Base-by-base conservation (phyloP, 768 basidiomycete species). In the Leucocoprinus sp. region DNA sequence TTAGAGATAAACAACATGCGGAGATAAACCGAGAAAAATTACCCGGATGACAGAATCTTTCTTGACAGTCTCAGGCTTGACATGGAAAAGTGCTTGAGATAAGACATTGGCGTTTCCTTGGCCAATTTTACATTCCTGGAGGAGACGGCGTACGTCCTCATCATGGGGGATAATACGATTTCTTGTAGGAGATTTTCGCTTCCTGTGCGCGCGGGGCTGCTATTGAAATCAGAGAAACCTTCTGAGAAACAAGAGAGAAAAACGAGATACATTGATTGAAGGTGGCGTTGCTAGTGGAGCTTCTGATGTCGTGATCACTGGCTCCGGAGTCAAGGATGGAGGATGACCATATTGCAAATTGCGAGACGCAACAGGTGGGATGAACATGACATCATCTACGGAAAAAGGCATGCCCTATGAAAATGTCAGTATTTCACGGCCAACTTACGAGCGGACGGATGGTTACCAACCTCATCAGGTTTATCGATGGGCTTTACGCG, bases 41-140 rank as follows among this genome's bases (percentile, higher is more conserved):
- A 84, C 91, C 61, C 71, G 71, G 59, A 92, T 84, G 37, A 93
- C 69, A 5, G 74, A 72, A 58, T 74, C 74, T 53, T 65, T 72
- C 57, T 68, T 72, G 40, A 92, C 59, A 42, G 87, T 80, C 43
- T 85, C 82, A 0, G 86, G 84, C 51, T 72, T 78, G 4, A 83
- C 79, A 39, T 74, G 76, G 0, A 73, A 71, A 43, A 93, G 65
- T 1, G 87, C 76, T 56, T 93, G 79, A 12, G 75, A 73, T 11
- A 95, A 68, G 7, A 93, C 54, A 34, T 69, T 65, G 0, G 92
- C 90, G 54, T 91, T 90, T n/a, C 84, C 84, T 45, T 75, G 74
- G 2, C 83, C 91, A 29, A 91, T 78, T 49, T 78, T 81, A 62
- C 90, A 91, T 60, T 96, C 93, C 53, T 90, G 80, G 54, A 88